phyloP scores from a whole-genome alignment of 176 grass and related monocot species.

The Oryza coarctata region DNA sequence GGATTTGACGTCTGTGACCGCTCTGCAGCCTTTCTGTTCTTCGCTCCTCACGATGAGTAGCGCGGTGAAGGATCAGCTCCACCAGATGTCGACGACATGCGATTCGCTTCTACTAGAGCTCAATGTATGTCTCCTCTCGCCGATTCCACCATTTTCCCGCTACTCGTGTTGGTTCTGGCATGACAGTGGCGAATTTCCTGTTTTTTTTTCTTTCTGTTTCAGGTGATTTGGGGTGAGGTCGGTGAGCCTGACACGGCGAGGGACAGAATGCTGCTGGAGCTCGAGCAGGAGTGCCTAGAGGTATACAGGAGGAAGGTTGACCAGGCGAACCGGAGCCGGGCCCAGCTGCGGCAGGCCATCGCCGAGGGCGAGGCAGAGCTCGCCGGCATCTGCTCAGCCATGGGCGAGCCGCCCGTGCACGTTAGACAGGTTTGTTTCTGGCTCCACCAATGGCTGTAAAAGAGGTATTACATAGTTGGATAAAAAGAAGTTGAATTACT shows the following conservation, averaged over 20 bases:
- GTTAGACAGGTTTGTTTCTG: constrained; percentile 59
- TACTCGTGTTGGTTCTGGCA: neutral
- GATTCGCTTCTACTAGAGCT: constrained; percentile 76
- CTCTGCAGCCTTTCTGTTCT: constrained; percentile 22
- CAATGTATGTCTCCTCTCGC: constrained; percentile 42
- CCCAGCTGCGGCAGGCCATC: constrained; percentile 61
- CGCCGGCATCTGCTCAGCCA: constrained; percentile 65
- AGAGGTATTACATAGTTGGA: neutral
- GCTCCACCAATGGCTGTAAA: neutral
- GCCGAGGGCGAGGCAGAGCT: constrained; percentile 78
- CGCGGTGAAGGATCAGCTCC: constrained; percentile 54
- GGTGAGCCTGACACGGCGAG: constrained; percentile 63
- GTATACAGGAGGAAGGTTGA: constrained; percentile 77
- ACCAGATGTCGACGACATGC: constrained; percentile 59
- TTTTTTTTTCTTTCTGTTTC: neutral
- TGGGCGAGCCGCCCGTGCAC: constrained; percentile 60
- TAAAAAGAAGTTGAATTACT: neutral
- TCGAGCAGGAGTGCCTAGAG: constrained; percentile 74
- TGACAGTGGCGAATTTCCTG: neutral
- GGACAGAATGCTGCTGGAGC: constrained; percentile 62
- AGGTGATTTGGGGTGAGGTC: constrained; percentile 90
- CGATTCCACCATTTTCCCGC: neutral
- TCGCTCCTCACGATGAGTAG: constrained; percentile 46
- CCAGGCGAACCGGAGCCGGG: constrained; percentile 58
- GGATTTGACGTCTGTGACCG: constrained; percentile 22